Percentiles rank a stretch among this genome's conserved stretches.
These are phyloP conservation scores for Rhizopus stolonifer DNA, from an alignment of 371 early-diverging fungal species.

Conservation along the genomic window DNA sequence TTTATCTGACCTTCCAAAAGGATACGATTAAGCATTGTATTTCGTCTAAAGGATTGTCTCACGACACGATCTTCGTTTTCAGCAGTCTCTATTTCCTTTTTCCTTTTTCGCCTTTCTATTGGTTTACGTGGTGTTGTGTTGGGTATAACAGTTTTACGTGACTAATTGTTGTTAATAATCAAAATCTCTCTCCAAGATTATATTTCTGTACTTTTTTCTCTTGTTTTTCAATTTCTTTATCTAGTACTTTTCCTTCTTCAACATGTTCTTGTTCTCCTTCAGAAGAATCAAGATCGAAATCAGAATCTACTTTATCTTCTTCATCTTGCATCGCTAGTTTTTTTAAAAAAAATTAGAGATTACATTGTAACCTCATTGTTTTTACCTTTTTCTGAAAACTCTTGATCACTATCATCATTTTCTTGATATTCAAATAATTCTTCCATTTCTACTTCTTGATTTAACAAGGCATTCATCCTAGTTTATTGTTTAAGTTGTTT, in stretches of 20 bases:
- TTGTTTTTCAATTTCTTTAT: slow-evolving; percentile 45
- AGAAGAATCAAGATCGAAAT: slow-evolving; percentile 57
- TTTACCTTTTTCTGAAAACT: slow-evolving; percentile 46
- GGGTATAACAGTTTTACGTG: slow-evolving; percentile 16
- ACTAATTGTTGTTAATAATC: slow-evolving; percentile 3
- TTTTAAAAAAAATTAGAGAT: not conserved
- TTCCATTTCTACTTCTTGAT: slow-evolving; percentile 62
- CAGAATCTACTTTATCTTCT: slow-evolving; percentile 63
- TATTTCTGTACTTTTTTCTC: slow-evolving; percentile 21
- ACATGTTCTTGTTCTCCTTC: slow-evolving; percentile 60
- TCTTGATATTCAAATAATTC: slow-evolving; percentile 58
- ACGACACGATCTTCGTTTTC: slow-evolving; percentile 20
- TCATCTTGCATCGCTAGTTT: slow-evolving; percentile 31
- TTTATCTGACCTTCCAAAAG: slow-evolving; percentile 54
- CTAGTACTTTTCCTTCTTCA: slow-evolving; percentile 47
- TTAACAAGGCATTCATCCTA: slow-evolving; percentile 58
- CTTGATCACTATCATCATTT: slow-evolving; percentile 59
- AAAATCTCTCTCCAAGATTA: not conserved
- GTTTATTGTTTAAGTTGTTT: not conserved
- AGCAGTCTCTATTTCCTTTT: not conserved
- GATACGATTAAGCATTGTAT: slow-evolving; percentile 54
- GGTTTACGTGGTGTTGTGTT: slow-evolving; percentile 10
- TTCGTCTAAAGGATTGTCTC: slow-evolving; percentile 59
- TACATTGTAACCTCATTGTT: not conserved
- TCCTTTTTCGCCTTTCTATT: slow-evolving; percentile 1